Base-by-base conservation (phyloP, 164 flowering plant species). In the Berberis vulgaris region DNA sequence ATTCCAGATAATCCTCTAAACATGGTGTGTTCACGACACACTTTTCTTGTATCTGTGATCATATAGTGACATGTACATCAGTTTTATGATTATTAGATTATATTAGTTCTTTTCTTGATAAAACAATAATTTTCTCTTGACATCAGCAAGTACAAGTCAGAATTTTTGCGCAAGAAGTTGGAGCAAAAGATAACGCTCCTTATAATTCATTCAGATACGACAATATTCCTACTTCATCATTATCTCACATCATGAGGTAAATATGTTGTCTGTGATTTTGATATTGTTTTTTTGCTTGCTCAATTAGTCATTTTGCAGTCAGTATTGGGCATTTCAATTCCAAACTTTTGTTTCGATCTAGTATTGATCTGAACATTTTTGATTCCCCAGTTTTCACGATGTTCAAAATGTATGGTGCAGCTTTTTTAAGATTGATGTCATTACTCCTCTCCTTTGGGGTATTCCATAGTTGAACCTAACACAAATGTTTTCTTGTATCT, bases 191-290 rank as follows among this genome's bases (percentile, higher is more conserved):
- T 47, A 80, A 66, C 69, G 83, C 89, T 71, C 81, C 84, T 26
- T 86, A 86, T 64, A 77, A 75, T 68, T 77, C 80, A 38, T 84
- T 73, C 69, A 66, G 73, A n/a, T 76, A 71, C 57, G 67, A 72
- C 60, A 78, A 74, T 52, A 64, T 81, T 67, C 80, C 86, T 63
- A 64, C 77, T 44, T 74, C 85, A 60, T 82, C 86, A 58, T 66
- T 79, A 53, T 68, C 87, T 66, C 81, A 77, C 67, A 75, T 86
- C 42, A 72, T 82, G 46, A 79, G 86, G 92, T 86, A 82, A 73
- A 6, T n/a, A 7, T 40, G 47, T 63, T 11, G 13, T 26, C 4
- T 11, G 9, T 1, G 10, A 7, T 13, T 50, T 59, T n/a, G 49
- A 41, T 7, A 38, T 10, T 61, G 10, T 47, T 40, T 40, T 7